Evolutionary conservation across 768 basidiomycete genomes (phyloP).

Genomic region (Lentinula raphanica): DNA sequence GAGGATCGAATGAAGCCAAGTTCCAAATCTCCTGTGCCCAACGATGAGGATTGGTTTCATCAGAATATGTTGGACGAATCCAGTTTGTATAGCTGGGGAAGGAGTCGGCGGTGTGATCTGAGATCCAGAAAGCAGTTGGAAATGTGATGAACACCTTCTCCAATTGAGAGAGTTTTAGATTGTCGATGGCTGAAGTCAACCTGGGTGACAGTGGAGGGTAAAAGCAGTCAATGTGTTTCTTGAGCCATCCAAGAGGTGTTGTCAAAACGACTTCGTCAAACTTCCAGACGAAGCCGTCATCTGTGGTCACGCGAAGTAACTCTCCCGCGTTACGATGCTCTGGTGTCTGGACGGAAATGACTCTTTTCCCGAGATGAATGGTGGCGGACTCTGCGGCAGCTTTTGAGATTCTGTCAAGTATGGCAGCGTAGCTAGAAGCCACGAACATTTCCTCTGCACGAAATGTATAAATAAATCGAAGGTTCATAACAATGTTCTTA

Average conservation of each 20-base stretch:
- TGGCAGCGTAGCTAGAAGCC: slow-evolving; percentile 14
- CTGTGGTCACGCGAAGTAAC: slow-evolving; percentile 9
- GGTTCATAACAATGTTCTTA: slow-evolving; percentile 2
- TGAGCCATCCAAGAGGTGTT: slow-evolving; percentile 17
- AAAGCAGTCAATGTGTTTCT: slow-evolving; percentile 12
- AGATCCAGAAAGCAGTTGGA: slow-evolving; percentile 14
- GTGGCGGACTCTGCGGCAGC: slow-evolving; percentile 11
- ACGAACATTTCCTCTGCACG: slow-evolving; percentile 15
- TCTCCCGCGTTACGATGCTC: slow-evolving; percentile 1
- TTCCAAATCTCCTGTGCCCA: slow-evolving; percentile 19
- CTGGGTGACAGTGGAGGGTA: slow-evolving; percentile 11
- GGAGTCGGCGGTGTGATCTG: slow-evolving; percentile 11
- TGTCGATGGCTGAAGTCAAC: slow-evolving; percentile 12
- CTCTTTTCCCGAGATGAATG: slow-evolving; percentile 11
- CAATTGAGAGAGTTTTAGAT: slow-evolving; percentile 16
- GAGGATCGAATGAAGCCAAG: slow-evolving; percentile 15
- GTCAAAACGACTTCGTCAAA: slow-evolving; percentile 16
- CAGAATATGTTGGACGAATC: slow-evolving; percentile 13
- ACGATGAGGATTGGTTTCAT: slow-evolving; percentile 14
- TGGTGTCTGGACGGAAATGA: slow-evolving; percentile 12
- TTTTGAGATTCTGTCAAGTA: slow-evolving; percentile 10
- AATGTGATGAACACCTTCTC: slow-evolving; percentile 19
- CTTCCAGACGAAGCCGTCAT: slow-evolving; percentile 11
- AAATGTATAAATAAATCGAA: not conserved
- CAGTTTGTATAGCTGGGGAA: slow-evolving; percentile 16